Evolutionary conservation across 129 eudicot species (phyloP), one percentile per base, ranked within the genome.

Genomic region (Centrapalus pauciflorus): DNA sequence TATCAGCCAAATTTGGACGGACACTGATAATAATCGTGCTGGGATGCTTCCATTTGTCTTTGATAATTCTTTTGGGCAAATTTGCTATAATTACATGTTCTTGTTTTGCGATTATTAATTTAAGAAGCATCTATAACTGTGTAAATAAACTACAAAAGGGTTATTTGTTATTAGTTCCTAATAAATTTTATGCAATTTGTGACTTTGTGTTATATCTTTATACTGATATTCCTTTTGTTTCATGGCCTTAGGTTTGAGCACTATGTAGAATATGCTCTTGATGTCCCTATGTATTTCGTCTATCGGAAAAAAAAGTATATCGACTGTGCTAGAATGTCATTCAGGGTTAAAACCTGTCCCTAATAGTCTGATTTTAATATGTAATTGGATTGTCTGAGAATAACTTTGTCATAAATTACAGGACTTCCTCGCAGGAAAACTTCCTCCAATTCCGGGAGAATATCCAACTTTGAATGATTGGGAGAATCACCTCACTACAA

Each of bases 31-130:
- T 17, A 66, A 83, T 59, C 86, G 94, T 6, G 54, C 84, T 55
- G 94, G 94, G 63, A 86, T 86, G 94, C 89, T 86, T 74, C 94
- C 94, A 1, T 86, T 86, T 64, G 94, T 86, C 7, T 86, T 86
- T 71, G 86, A 83, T 13, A 86, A 86, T 55, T 79, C 88, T 54
- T 86, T 86, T 58, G 88, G 93, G 93, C 82, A 79, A 66, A 74
- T 59, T 38, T 11, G 4, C 41, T 33, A 3, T 3, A 33, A 33
- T 33, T 20, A 35, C 4, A n/a, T n/a, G n/a, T n/a, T n/a, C n/a
- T n/a, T n/a, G n/a, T n/a, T n/a, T n/a, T n/a, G n/a, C n/a, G n/a
- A n/a, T n/a, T n/a, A n/a, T n/a, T n/a, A n/a, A n/a, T n/a, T n/a
- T n/a, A n/a, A n/a, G n/a, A n/a, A n/a, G n/a, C n/a, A n/a, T n/a